Conservation (phyloP, 2,329 filamentous ascomycete species). For the Trichoderma arundinaceum region DNA sequence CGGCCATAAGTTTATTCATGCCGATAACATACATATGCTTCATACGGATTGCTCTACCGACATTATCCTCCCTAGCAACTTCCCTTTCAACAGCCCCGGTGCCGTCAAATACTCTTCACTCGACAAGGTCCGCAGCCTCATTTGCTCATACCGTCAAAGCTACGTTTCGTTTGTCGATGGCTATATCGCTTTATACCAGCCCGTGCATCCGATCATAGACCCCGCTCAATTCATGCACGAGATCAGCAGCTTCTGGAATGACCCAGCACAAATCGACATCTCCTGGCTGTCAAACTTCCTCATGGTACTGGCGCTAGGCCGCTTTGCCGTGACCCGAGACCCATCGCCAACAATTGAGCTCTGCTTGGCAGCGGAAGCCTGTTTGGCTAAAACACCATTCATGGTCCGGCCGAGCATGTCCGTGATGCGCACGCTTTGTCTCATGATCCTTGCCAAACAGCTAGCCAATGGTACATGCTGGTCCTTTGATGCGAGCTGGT, state of each 20-base stretch:
- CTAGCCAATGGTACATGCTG: constrained; percentile 29
- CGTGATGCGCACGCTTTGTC: constrained; percentile 31
- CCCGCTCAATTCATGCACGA: not conserved
- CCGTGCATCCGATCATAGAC: constrained; percentile 18
- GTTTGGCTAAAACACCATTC: constrained; percentile 33
- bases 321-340: constrained; percentile 16
- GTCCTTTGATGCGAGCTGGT: constrained; percentile 17
- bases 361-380: constrained; percentile 34
- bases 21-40: not conserved
- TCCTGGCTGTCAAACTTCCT: constrained; percentile 31
- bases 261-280: constrained; percentile 1
- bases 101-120: constrained; percentile 3
- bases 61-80: constrained; percentile 16
- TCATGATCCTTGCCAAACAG: constrained; percentile 33
- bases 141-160: not conserved
- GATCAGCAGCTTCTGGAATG: constrained; percentile 4
- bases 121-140: not conserved
- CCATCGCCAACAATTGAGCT: constrained; percentile 25
- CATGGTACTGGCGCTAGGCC: constrained; percentile 31
- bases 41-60: constrained; percentile 13
- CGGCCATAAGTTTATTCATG: not conserved
- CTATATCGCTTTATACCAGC: constrained; percentile 11
- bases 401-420: constrained; percentile 32
- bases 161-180: constrained; percentile 11
- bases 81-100: constrained; percentile 6